Evolutionary conservation across 768 basidiomycete genomes (phyloP), one percentile per base, ranked within the genome.

Genomic region (Auriculariales sp.): DNA sequence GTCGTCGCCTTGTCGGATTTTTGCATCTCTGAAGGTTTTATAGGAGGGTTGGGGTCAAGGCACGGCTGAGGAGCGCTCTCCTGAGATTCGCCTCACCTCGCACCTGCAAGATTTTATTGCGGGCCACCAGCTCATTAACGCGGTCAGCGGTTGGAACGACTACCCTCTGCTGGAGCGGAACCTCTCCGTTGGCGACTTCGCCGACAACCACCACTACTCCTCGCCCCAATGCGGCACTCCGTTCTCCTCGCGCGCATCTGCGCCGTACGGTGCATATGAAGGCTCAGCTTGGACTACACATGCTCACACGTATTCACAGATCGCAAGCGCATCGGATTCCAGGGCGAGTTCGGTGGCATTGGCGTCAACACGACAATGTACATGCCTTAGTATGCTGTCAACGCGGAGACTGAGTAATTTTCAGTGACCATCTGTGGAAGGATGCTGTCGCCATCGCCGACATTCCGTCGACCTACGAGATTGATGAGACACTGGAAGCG

Each of bases 161-260:
- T 44, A 19, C 14, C 22, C 39, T 11, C 17, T 11, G 39, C 39
- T 44, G 17, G 5, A 15, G 7, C 39, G 12, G 19, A 44, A 44
- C 39, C 4, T 44, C 17, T 44, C 39, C 14, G 19, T 44, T 25
- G 39, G 39, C 39, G 39, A 44, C 39, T 44, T 22, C 39, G 22
- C 22, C 39, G 39, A 44, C 39, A 44, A 44, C 39, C 39, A 44
- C 39, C 39, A 44, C 39, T 44, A 44, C 39, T 24, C 22, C 24
- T 22, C 19, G 19, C 39, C 39, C 10, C 39, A 44, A 19, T 44
- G 39, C 39, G 39, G 39, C 39, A 44, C 39, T 19, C 39, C 39
- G 17, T 44, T 44, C 39, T 44, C 22, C 39, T 44, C 39, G 39
- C 39, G 39, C 39, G 22, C 17, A 5, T 24, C 22, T 25, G 22